These are phyloP conservation scores for Dictyostelium firmibasis DNA, from an alignment of 78 protist species.

Conservation along the genomic window DNA sequence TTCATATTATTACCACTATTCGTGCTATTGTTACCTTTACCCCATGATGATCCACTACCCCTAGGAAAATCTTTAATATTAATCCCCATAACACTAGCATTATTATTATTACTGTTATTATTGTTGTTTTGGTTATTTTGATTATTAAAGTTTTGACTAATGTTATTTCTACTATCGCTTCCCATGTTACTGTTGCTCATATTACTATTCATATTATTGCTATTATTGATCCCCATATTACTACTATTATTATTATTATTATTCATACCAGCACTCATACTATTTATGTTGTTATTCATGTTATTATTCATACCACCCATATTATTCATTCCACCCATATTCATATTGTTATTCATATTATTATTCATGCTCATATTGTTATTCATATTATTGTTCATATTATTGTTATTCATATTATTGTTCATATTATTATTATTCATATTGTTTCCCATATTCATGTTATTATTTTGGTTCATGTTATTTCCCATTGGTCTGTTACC, in stretches of 20 bases:
- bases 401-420: neutral
- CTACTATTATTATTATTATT: neutral
- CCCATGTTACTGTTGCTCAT: neutral
- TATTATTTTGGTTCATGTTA: neutral
- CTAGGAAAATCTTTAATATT: neutral
- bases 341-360: neutral
- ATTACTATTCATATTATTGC: neutral
- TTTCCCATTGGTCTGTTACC: constrained; percentile 10
- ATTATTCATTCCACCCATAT: constrained; percentile 25
- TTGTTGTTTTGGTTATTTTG: neutral
- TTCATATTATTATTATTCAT: neutral
- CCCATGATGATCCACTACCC: constrained; percentile 15
- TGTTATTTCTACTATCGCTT: neutral
- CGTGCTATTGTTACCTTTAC: neutral
- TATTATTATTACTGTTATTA: neutral
- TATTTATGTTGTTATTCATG: constrained; percentile 20
- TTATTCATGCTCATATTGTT: neutral
- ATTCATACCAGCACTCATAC: neutral
- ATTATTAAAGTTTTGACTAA: too few relatives aligned
- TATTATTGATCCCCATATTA: neutral
- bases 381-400: neutral
- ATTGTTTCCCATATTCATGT: neutral
- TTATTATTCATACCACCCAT: constrained; percentile 23
- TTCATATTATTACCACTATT: neutral
- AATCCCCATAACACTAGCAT: neutral